Evolutionary conservation across 177 flowering plant genomes (phyloP).

Genomic region (Vitis hybrid): DNA sequence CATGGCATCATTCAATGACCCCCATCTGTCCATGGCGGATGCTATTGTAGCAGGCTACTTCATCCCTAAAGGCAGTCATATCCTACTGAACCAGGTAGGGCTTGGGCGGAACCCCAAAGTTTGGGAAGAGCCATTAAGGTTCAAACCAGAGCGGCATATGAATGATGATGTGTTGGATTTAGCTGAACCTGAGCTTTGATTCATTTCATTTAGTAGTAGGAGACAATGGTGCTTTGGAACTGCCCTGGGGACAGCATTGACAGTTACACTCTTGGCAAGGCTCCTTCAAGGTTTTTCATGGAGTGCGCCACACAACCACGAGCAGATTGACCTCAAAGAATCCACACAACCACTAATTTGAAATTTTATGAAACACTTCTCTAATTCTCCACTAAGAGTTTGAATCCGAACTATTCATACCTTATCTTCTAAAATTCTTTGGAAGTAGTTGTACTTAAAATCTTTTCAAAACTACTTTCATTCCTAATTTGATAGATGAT

Average conservation of each 20-base stretch:
- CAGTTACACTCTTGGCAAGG: conserved; percentile 33
- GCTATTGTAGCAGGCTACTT: conserved; percentile 41
- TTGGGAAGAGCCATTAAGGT: conserved; percentile 51
- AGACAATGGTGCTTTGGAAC: conserved; percentile 32
- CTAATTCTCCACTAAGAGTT: too few species aligned
- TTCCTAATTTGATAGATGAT: too few species aligned
- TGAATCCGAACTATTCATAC: too few species aligned
- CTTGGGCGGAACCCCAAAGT: conserved; percentile 53
- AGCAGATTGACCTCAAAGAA: too few species aligned
- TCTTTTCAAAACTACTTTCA: too few species aligned
- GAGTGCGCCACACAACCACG: too few species aligned
- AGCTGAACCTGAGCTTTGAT: conserved; percentile 28
- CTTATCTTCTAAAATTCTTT: too few species aligned
- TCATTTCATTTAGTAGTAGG: conserved; percentile 47
- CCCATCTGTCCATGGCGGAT: conserved; percentile 38
- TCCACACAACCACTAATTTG: too few species aligned
- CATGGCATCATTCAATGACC: conserved; percentile 42
- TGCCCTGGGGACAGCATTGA: conserved; percentile 33
- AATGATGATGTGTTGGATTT: conserved; percentile 24
- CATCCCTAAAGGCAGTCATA: conserved; percentile 56
- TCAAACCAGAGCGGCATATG: conserved; percentile 49
- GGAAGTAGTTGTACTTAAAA: too few species aligned
- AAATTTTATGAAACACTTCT: too few species aligned
- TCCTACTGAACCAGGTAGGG: conserved; percentile 38
- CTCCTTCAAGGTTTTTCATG: conserved; percentile 18